Evolutionary conservation across 805 yeast species (phyloP).

Genomic region (Ogataea paraovalis): DNA sequence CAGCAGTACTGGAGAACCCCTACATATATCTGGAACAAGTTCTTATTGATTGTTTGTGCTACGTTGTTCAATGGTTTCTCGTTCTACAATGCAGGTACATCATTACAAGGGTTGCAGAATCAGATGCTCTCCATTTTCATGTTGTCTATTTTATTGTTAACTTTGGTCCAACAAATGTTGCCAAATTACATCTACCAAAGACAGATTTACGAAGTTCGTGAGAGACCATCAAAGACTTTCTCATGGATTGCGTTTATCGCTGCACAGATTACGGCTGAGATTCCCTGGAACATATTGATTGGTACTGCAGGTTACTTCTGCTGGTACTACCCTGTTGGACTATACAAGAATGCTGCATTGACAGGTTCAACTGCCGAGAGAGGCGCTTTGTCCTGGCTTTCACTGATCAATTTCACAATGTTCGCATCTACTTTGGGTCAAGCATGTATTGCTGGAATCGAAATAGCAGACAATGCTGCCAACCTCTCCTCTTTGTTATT

Average conservation of each 20-base stretch:
- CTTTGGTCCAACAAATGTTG: slow-evolving; percentile 57
- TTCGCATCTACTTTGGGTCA: slow-evolving; percentile 59
- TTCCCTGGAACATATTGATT: slow-evolving; percentile 57
- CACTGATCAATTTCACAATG: slow-evolving; percentile 43
- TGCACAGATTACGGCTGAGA: slow-evolving; percentile 61
- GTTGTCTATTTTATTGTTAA: slow-evolving; percentile 54
- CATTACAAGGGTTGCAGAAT: slow-evolving; percentile 71
- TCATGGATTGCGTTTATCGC: slow-evolving; percentile 60
- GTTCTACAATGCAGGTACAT: slow-evolving; percentile 58
- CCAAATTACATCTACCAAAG: slow-evolving; percentile 62
- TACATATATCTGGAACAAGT: slow-evolving; percentile 53
- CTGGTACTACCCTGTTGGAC: slow-evolving; percentile 73
- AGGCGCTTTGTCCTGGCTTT: slow-evolving; percentile 50
- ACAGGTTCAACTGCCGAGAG: slow-evolving; percentile 44
- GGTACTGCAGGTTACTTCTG: slow-evolving; percentile 63
- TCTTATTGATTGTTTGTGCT: slow-evolving; percentile 47
- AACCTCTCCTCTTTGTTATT: slow-evolving; percentile 53
- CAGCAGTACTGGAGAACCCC: slow-evolving; percentile 67
- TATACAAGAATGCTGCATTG: slow-evolving; percentile 55
- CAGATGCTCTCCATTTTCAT: slow-evolving; percentile 77
- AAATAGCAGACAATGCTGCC: slow-evolving; percentile 60
- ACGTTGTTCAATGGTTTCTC: slow-evolving; percentile 66
- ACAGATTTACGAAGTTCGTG: slow-evolving; percentile 67
- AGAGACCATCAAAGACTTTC: slow-evolving; percentile 68
- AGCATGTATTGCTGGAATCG: slow-evolving; percentile 53